Conservation (phyloP, 2,329 filamentous ascomycete species). For the Harringtonia lauricola region DNA sequence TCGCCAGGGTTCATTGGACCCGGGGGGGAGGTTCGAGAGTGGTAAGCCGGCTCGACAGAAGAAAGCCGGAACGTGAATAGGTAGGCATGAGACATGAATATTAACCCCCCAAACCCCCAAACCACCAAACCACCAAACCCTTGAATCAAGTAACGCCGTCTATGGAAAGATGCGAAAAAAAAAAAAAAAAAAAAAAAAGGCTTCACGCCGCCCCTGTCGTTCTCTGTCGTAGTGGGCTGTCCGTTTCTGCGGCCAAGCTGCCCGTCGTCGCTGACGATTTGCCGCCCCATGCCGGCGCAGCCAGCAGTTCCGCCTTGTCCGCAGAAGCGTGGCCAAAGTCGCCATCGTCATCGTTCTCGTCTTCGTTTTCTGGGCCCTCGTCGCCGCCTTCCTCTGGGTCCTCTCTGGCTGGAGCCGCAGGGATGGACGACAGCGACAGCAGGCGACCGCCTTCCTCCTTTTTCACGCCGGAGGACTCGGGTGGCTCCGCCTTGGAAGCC, state of each 20-base stretch:
- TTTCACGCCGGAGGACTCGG: too few species aligned
- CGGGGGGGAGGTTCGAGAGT: constrained; percentile 47
- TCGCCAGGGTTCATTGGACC: constrained; percentile 46
- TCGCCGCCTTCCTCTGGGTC: not conserved
- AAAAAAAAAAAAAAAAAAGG: not conserved
- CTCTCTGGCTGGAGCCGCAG: not conserved
- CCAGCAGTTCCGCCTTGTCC: not conserved
- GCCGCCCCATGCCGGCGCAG: not conserved
- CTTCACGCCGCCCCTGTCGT: too few species aligned
- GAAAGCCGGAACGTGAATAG: not conserved
- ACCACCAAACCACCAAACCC: too few species aligned
- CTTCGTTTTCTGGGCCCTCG: not conserved
- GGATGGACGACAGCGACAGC: not conserved
- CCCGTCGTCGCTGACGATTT: not conserved
- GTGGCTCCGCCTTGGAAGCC: not conserved
- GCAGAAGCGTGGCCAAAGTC: not conserved
- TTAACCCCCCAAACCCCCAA: too few species aligned
- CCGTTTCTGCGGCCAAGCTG: not conserved
- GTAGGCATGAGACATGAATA: not conserved
- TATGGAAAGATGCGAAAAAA: not conserved
- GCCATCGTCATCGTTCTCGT: not conserved
- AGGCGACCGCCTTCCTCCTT: not conserved
- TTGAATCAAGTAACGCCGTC: too few species aligned
- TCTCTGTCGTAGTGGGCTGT: not conserved
- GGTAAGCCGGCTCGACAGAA: constrained; percentile 27